A percentile compares a stretch with the other conserved stretches of the same genome.
Conservation (phyloP, 179 eudicot species). For the Nepenthes alata region DNA sequence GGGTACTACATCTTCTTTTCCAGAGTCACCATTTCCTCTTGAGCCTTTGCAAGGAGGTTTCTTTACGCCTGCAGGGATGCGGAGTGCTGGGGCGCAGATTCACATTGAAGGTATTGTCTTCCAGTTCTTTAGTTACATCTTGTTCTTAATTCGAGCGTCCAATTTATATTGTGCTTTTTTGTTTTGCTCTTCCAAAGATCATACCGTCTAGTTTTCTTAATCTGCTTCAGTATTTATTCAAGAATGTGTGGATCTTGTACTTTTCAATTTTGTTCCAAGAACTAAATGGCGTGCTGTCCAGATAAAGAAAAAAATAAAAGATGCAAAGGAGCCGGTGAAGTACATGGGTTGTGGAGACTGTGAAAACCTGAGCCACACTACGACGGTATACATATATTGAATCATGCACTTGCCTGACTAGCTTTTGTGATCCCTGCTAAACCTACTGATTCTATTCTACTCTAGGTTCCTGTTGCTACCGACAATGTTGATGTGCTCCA, state of each 20-base stretch:
- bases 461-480: conserved; percentile 74
- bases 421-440: neutral
- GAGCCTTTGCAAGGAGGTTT: conserved; percentile 84
- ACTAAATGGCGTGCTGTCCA: conserved; percentile 13
- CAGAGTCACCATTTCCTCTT: conserved; percentile 59
- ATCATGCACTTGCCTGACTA: neutral
- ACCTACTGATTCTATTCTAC: conserved; percentile 6
- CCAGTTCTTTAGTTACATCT: neutral
- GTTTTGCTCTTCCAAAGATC: neutral
- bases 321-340: conserved; percentile 80
- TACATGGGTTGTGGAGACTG: conserved; percentile 94
- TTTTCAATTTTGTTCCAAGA: neutral
- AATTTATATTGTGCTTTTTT: neutral
- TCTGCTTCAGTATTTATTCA: neutral
- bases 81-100: conserved; percentile 72
- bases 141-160: no score
- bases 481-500: conserved; percentile 74
- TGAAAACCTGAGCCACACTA: conserved; percentile 80
- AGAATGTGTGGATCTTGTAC: neutral
- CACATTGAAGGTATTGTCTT: conserved; percentile 52
- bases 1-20: conserved; percentile 5
- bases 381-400: conserved; percentile 40
- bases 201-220: neutral
- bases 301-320: conserved; percentile 81
- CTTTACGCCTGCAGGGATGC: conserved; percentile 79